phyloP scores from a whole-genome alignment of 192 early-diverging fungal species.

The Diversispora eburnea region DNA sequence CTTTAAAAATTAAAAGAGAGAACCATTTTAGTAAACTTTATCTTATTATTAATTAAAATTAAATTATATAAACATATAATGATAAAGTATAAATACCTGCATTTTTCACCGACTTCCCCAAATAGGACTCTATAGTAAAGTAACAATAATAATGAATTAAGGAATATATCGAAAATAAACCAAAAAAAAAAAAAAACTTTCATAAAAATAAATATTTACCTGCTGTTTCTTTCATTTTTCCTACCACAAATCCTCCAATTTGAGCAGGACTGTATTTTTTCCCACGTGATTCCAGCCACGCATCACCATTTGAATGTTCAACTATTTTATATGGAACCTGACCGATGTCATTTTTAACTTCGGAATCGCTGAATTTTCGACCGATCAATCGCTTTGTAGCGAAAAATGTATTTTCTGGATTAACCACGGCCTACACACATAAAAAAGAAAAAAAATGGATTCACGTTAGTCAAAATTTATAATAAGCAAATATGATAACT shows the following conservation, averaged over 20 bases:
- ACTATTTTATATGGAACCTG: constrained; percentile 94
- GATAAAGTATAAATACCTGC: neutral
- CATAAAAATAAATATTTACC: constrained; percentile 41
- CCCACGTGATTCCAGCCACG: constrained; percentile 94
- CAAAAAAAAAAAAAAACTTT: no score
- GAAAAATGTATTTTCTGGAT: constrained; percentile 97
- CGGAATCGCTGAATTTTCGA: constrained; percentile 82
- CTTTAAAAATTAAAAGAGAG: constrained; percentile 27
- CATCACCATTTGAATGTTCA: constrained; percentile 92
- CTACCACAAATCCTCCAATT: constrained; percentile 95
- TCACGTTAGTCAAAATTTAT: neutral
- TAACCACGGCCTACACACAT: constrained; percentile 75
- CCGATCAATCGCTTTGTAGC: constrained; percentile 98
- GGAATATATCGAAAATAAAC: no score
- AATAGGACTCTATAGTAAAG: constrained; percentile 15
- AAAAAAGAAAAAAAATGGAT: neutral
- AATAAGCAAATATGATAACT: neutral
- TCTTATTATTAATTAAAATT: no score
- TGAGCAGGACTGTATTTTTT: constrained; percentile 96
- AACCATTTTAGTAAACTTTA: no score
- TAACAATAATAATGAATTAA: no score
- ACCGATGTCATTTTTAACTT: constrained; percentile 87
- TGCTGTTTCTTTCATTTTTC: constrained; percentile 99
- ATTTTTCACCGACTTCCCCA: constrained; percentile 22
- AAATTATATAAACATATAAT: neutral